Base-by-base conservation (phyloP, 352 stramenopile species). In the Globisporangium polare region DNA sequence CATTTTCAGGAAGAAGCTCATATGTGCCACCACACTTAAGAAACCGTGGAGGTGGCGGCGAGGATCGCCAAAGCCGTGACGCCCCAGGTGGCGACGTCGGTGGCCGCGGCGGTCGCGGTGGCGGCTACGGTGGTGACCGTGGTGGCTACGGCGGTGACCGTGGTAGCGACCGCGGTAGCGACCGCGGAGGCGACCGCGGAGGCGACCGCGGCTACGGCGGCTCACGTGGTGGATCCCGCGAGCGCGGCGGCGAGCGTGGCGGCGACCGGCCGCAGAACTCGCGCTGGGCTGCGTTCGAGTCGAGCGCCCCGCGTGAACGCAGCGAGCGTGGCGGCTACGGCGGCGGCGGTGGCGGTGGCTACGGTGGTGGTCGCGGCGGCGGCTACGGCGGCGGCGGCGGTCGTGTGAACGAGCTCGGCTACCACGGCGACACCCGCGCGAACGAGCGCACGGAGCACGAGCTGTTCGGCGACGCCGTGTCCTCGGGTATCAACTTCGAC, bases 401-500 rank as follows among this genome's bases (percentile, higher is more conserved):
- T 26, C 86, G 92, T 39, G 75, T 83, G 24, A 99, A 99, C 69
- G 89, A 98, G 66, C 75, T 98, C 27, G 97, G 97, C 33, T 99
- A 98, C 79, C 96, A 99, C 75, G 97, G 97, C 24, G 93, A 98
- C 68, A 74, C 93, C 60, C 81, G 87, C 47, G 80, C 83, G 13
- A 97, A 98, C 71, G 81, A 91, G 55, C 94, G 96, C 18, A 63
- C 98, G 1, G 94, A 98, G 68, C 80, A 87, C 45, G 80, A 98
- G 63, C 76, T 98, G 26, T 98, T 98, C 67, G 85, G 85, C n/a
- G 86, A 94, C 66, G 79, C 75, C 50, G 89, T 97, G 65, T 98
- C 90, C 27, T 98, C 95, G 20, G 96, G 96, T 42, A 99, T 99
- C 72, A 99, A 99, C 83, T 99, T 99, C 77, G 96, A 99, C 83